Base-by-base conservation (phyloP, 176 grass and related monocot genomes). In the Echinochloa phyllopogon region DNA sequence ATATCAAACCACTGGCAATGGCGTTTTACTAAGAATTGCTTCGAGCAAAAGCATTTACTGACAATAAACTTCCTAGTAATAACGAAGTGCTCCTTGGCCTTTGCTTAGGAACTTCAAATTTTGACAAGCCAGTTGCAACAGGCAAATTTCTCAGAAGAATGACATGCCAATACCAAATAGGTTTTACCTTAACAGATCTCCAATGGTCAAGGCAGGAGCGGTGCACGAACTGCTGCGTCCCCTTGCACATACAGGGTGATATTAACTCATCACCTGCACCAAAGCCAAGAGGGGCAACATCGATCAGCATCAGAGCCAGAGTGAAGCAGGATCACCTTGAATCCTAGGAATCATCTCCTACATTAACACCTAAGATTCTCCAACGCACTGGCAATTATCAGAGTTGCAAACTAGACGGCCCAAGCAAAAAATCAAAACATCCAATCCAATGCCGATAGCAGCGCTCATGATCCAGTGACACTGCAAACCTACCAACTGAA, bases 161-260 rank as follows among this genome's bases (percentile, higher is more conserved):
- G 6, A 6, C 18, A 33, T 8, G 3, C 5, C 16, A 21, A 0
- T 11, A 39, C 10, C 84, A 45, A 45, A 33, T 47, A 49, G 16
- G 58, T 17, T 4, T 86, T 91, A 89, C 94, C 91, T 97, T 97
- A 49, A 97, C 89, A 63, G 94, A 94, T 14, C 94, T 90, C 94
- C 94, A 97, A 83, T 97, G 94, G 41, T 97, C 94, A 42, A 97
- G 91, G 88, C 94, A 97, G 65, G 85, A 92, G 29, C 94, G 89
- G 37, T 97, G 94, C 65, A 97, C 94, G 79, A 97, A 97, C 55
- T 97, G 94, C 63, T 97, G 94, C 44, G 94, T 97, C 38, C 94
- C 94, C 85, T 97, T 97, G 76, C 94, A 97, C 91, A 92, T 88
- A 79, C 94, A 97, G 0, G 94, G 94, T 38, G 94, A 97, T 80